These are phyloP conservation scores for Pyrenophora seminiperda DNA, from an alignment of 2,329 filamentous ascomycete genomes.

Conservation along the genomic window DNA sequence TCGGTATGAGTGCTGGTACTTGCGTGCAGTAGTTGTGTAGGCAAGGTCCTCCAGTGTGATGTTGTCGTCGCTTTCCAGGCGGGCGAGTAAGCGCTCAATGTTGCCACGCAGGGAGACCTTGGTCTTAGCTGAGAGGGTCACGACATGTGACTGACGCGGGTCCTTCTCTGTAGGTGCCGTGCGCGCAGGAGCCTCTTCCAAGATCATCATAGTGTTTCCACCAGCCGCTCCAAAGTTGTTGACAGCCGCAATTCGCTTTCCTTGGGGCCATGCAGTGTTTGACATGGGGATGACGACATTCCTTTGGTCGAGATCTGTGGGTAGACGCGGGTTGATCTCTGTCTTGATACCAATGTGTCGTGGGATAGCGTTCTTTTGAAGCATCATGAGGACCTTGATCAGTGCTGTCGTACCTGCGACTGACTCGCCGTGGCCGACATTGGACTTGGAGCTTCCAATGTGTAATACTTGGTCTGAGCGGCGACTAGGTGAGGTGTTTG, in stretches of 20 bases:
- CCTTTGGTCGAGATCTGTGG: slow-evolving; percentile 60
- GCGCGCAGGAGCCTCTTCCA: slow-evolving; percentile 26
- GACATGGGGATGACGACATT: slow-evolving; percentile 59
- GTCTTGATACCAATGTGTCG: slow-evolving; percentile 51
- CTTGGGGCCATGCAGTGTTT: slow-evolving; percentile 19
- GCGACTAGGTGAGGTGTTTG: slow-evolving; percentile 2
- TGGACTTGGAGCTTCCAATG: slow-evolving; percentile 41
- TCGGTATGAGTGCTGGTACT: slow-evolving; percentile 25
- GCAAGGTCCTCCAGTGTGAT: slow-evolving; percentile 13
- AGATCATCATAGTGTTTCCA: slow-evolving; percentile 42
- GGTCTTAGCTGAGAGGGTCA: slow-evolving; percentile 21
- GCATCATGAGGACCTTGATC: slow-evolving; percentile 44
- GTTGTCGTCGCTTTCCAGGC: slow-evolving; percentile 1
- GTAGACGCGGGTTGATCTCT: slow-evolving; percentile 65
- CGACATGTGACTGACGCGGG: slow-evolving; percentile 16
- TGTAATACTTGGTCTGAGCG: slow-evolving; percentile 21
- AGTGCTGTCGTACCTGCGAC: slow-evolving; percentile 39
- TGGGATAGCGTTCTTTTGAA: slow-evolving; percentile 32
- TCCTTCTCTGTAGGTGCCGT: slow-evolving; percentile 2
- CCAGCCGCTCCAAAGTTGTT: slow-evolving; percentile 50
- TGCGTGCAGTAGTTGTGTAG: slow-evolving; percentile 31
- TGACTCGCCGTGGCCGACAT: slow-evolving; percentile 46
- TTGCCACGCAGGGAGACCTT: slow-evolving; percentile 6
- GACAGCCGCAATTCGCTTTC: slow-evolving; percentile 22
- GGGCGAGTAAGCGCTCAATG: slow-evolving; percentile 2